Evolutionary conservation across 257 asterid genomes (phyloP), one percentile per base, ranked within the genome.

Genomic region (Salvia miltiorrhiza): DNA sequence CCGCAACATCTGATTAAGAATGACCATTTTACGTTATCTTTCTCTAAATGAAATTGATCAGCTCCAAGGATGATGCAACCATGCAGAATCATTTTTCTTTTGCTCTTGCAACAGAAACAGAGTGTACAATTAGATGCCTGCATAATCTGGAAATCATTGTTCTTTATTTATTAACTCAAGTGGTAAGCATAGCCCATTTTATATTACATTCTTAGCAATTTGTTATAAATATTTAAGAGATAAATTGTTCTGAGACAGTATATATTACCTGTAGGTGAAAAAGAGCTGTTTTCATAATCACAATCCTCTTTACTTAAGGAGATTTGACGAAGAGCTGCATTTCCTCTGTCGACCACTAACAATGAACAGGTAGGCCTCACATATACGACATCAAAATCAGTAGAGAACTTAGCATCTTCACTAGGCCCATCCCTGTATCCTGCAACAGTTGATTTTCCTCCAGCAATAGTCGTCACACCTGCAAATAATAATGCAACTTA

Each of bases 401-500:
- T 82, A 7, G 99, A 94, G 77, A 94, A 94, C 52, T 94, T 90
- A 9, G 99, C 99, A 76, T 87, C 92, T 74, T 94, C 99, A 77
- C 97, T 91, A 63, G 99, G 98, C 67, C 99, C 99, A 73, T 91
- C 99, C 56, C 93, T 89, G 81, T 86, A 91, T 66, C 99, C 99
- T 5, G 90, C 87, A 71, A 85, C 82, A 83, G 86, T 89, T 17
- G 97, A 94, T 77, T 94, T 94, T 68, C 99, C 99, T 73, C 99
- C 98, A 63, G 98, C 99, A 76, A 94, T 89, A 32, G 99, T 94
- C 11, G 99, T 94, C 82, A 94, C 98, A 8, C 97, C 99, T 93
- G 87, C 53, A 72, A 77, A 30, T 40, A 63, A 52, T 33, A 8
- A 24, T 39, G 53, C 77, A 68, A 13, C 20, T 21, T 50, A 77